phyloP scores from a whole-genome alignment of 2,329 filamentous ascomycete species.

The Neofusicoccum sp. region DNA sequence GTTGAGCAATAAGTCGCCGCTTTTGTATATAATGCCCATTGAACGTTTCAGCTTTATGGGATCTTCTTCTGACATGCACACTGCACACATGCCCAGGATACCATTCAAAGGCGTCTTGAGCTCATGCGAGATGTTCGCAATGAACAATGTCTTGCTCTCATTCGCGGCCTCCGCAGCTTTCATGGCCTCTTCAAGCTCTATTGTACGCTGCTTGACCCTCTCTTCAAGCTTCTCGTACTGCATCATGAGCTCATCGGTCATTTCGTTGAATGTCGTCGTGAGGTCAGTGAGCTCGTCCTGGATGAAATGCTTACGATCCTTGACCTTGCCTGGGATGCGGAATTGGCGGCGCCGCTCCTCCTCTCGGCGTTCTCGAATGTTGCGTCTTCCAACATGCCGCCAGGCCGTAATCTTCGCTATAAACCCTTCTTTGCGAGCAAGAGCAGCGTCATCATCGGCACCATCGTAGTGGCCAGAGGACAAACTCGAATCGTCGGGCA shows the following conservation, averaged over 20 bases:
- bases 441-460: constrained; percentile 49
- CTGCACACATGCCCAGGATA: constrained; percentile 90
- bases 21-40: constrained; percentile 86
- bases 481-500: constrained; percentile 41
- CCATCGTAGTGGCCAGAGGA: constrained; percentile 46
- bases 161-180: constrained; percentile 93
- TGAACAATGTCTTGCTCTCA: constrained; percentile 95
- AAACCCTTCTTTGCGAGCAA: constrained; percentile 51
- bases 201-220: constrained; percentile 79
- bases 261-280: constrained; percentile 85
- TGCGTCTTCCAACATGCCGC: constrained; percentile 33
- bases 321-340: constrained; percentile 83
- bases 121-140: constrained; percentile 88
- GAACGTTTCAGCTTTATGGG: constrained; percentile 76
- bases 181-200: constrained; percentile 85
- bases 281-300: constrained; percentile 85
- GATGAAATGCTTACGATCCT: constrained; percentile 71
- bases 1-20: constrained; percentile 80
- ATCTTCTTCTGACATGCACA: constrained; percentile 91
- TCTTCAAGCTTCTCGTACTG: constrained; percentile 85
- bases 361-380: constrained; percentile 40
- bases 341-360: constrained; percentile 60
- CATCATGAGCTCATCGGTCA: constrained; percentile 86
- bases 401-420: constrained; percentile 40
- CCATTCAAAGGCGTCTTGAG: constrained; percentile 91